phyloP scores from a whole-genome alignment of 257 asterid genomes.

The Capsicum chinense region DNA sequence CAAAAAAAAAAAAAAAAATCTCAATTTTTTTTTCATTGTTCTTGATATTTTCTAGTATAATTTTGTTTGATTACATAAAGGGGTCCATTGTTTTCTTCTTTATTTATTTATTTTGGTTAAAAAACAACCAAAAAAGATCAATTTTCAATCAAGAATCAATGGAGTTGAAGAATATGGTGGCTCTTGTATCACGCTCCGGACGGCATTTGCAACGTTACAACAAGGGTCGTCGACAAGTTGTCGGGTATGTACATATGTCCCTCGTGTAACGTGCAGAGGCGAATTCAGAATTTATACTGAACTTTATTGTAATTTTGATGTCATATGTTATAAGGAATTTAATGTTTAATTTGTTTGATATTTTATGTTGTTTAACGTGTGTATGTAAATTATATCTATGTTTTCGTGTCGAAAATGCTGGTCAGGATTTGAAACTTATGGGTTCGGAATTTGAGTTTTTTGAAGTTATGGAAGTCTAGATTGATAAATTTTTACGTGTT shows the following conservation, averaged over 20 bases:
- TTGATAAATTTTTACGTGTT: neutral
- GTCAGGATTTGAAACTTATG: neutral
- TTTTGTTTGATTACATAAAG: neutral
- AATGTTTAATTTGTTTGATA: neutral
- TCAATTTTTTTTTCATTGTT: neutral
- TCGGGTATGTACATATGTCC: slow-evolving; percentile 53
- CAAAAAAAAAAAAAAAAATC: neutral
- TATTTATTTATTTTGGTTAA: neutral
- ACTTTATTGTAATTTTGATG: neutral
- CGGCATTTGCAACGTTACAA: slow-evolving; percentile 82
- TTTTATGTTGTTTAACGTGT: neutral
- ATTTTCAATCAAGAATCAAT: slow-evolving; percentile 23
- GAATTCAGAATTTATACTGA: neutral
- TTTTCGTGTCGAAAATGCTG: neutral
- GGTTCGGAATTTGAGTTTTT: neutral
- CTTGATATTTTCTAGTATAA: neutral
- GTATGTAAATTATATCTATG: neutral
- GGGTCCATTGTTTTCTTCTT: neutral
- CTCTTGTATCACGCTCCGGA: slow-evolving; percentile 78
- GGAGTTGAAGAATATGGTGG: slow-evolving; percentile 70
- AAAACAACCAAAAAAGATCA: neutral
- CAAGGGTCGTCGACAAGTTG: slow-evolving; percentile 87
- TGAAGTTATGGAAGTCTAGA: neutral
- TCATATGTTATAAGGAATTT: neutral
- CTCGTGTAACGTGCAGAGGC: neutral